Evolutionary conservation across 164 flowering plant species (phyloP).

Genomic region (Sedum album): DNA sequence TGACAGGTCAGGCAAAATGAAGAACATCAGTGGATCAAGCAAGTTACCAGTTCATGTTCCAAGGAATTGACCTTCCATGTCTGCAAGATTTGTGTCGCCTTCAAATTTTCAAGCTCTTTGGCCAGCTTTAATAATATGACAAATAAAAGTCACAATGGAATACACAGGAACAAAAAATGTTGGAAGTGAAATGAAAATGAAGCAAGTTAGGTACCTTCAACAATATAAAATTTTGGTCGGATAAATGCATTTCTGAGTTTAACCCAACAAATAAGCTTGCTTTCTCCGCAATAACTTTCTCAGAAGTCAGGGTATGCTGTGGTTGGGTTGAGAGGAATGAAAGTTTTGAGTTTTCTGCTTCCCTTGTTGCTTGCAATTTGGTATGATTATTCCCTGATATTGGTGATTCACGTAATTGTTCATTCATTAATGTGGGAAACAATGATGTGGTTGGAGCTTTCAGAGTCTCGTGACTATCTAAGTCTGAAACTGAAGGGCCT

Average conservation of each 20-base stretch:
- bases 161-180: background rate
- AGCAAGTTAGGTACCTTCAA: conserved; percentile 13
- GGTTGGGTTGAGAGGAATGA: background rate
- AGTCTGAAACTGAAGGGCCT: background rate
- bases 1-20: too few species aligned
- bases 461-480: background rate
- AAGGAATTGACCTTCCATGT: conserved; percentile 17
- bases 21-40: too few species aligned
- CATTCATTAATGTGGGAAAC: background rate
- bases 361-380: background rate
- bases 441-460: background rate
- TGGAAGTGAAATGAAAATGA: background rate
- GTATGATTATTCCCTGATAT: background rate
- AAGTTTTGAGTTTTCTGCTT: background rate
- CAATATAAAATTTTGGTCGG: conserved; percentile 8
- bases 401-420: background rate
- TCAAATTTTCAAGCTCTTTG: conserved; percentile 23
- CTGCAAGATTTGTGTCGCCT: conserved; percentile 22
- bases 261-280: background rate
- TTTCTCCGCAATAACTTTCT: background rate
- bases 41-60: conserved; percentile 37
- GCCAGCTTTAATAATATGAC: conserved; percentile 18
- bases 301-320: background rate
- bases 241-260: conserved; percentile 9
- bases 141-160: background rate